Evolutionary conservation across 2,329 filamentous ascomycete species (phyloP), one percentile per base, ranked within the genome.

Genomic region (Catunica adiposa): DNA sequence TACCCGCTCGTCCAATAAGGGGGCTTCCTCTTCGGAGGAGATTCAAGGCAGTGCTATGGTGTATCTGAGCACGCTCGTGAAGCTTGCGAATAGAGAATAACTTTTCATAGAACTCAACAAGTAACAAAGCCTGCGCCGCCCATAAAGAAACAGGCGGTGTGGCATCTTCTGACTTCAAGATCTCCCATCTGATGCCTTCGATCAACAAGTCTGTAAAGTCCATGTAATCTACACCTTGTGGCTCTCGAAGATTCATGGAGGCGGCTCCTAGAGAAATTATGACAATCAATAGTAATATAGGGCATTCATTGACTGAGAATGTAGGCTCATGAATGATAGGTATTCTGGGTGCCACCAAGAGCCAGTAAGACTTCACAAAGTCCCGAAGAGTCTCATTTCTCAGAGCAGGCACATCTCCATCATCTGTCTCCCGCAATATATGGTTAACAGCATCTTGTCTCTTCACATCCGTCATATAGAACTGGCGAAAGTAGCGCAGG

Each of bases 71-170:
- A 61, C 89, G 76, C 66, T 95, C 89, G 67, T 96, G 89, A 25
- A 95, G 72, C 15, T 79, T 77, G 44, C 87, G 77, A 0, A 86
- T 89, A 1, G 86, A 87, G 66, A 86, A 92, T 77, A 94, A 84
- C 73, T 94, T 96, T 69, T 96, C 89, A 63, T 90, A 94, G 3
- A 89, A 79, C 65, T 96, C 89, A 1, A 96, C 71, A 2, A 95
- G 72, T 1, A 96, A 69, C 47, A 94, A 70, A 0, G 88, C 82
- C 65, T 95, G 89, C 60, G 92, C 90, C 1, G 92, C 82, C 86
- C 88, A 94, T 1, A 96, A 70, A 61, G 86, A 86, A 0, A 88
- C 87, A 0, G 89, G 87, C 0, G 89, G 87, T 17, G 82, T 75
- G 61, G 90, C 90, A 63, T 94, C 86, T 8, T 82, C 79, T 59